phyloP scores from a whole-genome alignment of 208 protist species.

The Leishmania lainsoni region DNA sequence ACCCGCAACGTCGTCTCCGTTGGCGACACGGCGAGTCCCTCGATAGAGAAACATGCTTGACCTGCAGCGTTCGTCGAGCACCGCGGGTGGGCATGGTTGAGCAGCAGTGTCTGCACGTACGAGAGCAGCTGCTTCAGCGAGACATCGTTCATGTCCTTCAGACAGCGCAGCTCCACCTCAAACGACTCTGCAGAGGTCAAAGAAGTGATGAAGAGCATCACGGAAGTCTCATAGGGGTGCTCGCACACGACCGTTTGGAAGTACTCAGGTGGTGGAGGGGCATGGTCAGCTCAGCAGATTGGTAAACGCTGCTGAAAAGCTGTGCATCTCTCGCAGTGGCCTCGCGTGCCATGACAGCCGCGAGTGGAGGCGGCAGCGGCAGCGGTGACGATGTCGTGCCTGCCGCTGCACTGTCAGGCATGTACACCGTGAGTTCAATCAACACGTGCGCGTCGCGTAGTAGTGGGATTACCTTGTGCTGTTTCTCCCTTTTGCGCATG shows the following conservation, averaged over 20 bases:
- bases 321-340: neutral
- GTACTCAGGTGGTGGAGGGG: slow-evolving; percentile 35
- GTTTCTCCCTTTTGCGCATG: neutral
- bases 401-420: neutral
- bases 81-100: slow-evolving; percentile 20
- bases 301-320: slow-evolving; percentile 24
- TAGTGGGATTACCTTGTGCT: neutral
- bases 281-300: slow-evolving; percentile 36
- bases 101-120: slow-evolving; percentile 37
- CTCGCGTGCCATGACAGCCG: slow-evolving; percentile 1
- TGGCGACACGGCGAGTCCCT: slow-evolving; percentile 32
- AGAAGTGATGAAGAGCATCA: slow-evolving; percentile 50
- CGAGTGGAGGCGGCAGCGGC: neutral
- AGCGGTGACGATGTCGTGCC: neutral
- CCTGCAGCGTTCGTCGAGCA: slow-evolving; percentile 25
- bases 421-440: slow-evolving; percentile 7
- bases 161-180: slow-evolving; percentile 58
- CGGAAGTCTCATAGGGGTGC: slow-evolving; percentile 40
- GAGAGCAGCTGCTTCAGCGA: slow-evolving; percentile 28
- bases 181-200: slow-evolving; percentile 22
- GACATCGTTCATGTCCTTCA: slow-evolving; percentile 13
- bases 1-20: slow-evolving; percentile 42
- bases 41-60: slow-evolving; percentile 31
- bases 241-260: slow-evolving; percentile 56
- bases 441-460: slow-evolving; percentile 14